A percentile compares a stretch with the other conserved stretches of the same genome.
phyloP scores from a whole-genome alignment of 1,139 yeast genomes.

The Scheffersomyces cryptocercus region DNA sequence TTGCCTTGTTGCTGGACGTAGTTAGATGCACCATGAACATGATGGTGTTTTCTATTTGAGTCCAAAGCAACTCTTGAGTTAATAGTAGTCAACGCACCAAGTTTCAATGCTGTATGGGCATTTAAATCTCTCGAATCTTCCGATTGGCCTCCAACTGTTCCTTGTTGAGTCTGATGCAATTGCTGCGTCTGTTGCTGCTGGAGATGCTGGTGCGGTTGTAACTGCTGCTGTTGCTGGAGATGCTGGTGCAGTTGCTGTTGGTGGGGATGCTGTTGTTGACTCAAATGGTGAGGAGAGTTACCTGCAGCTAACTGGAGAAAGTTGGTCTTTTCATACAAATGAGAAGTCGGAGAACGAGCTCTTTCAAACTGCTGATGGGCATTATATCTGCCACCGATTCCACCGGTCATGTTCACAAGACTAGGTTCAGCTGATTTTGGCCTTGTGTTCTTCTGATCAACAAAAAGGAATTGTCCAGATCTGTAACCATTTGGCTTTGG shows the following conservation, averaged over 20 bases:
- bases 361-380: conserved; percentile 32
- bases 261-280: conserved; percentile 2
- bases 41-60: conserved; percentile 44
- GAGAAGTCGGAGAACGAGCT: conserved; percentile 46
- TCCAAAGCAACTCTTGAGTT: conserved; percentile 63
- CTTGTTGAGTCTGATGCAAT: not conserved
- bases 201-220: not conserved
- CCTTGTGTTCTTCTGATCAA: conserved; percentile 32
- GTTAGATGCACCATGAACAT: not conserved
- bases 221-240: conserved; percentile 8
- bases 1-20: conserved; percentile 13
- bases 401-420: conserved; percentile 12
- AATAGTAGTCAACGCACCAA: conserved; percentile 65
- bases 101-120: conserved; percentile 49
- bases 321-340: conserved; percentile 46
- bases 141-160: not conserved
- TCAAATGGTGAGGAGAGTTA: conserved; percentile 13
- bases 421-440: conserved; percentile 49
- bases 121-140: conserved; percentile 35
- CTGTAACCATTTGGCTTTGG: conserved; percentile 34
- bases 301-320: conserved; percentile 48
- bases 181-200: conserved; percentile 4
- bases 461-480: conserved; percentile 25
- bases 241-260: conserved; percentile 3
- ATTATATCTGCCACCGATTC: conserved; percentile 2